These are phyloP conservation scores for Umbilicus rupestris DNA, from an alignment of 164 flowering plant genomes.

Conservation along the genomic window DNA sequence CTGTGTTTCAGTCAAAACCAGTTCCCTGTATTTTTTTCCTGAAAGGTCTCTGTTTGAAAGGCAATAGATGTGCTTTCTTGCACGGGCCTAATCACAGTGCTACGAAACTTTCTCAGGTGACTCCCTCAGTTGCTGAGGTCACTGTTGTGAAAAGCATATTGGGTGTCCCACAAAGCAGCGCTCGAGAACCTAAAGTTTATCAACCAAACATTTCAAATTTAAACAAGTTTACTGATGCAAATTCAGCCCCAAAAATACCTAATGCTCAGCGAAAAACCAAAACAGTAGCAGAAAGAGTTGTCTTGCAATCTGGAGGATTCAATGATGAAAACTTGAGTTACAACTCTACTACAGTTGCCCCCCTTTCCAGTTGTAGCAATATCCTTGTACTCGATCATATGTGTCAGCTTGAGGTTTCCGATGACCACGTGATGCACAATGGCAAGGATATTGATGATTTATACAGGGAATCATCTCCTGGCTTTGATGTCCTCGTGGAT, in stretches of 20 bases:
- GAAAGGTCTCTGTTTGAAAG: constrained; percentile 34
- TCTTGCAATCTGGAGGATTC: background rate
- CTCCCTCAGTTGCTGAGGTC: constrained; percentile 9
- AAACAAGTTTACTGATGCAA: background rate
- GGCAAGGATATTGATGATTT: constrained; percentile 33
- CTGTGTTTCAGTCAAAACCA: constrained; percentile 21
- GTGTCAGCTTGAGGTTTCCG: constrained; percentile 25
- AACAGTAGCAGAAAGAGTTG: background rate
- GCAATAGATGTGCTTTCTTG: constrained; percentile 49
- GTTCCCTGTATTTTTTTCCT: constrained; percentile 59
- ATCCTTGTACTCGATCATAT: constrained; percentile 13
- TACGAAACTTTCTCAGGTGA: constrained; percentile 20
- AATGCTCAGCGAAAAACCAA: background rate
- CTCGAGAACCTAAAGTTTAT: background rate
- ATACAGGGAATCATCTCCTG: constrained; percentile 58
- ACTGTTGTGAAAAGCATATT: constrained; percentile 8
- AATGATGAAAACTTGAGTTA: background rate
- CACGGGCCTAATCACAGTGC: constrained; percentile 26
- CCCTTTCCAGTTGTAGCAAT: background rate
- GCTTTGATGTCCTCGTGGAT: constrained; percentile 73
- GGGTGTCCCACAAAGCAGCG: constrained; percentile 21
- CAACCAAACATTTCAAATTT: background rate
- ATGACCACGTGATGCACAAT: constrained; percentile 23
- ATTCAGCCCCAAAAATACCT: background rate
- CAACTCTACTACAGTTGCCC: background rate